Conservation (phyloP, 2,329 filamentous ascomycete genomes). For the Geosmithia morbida region DNA sequence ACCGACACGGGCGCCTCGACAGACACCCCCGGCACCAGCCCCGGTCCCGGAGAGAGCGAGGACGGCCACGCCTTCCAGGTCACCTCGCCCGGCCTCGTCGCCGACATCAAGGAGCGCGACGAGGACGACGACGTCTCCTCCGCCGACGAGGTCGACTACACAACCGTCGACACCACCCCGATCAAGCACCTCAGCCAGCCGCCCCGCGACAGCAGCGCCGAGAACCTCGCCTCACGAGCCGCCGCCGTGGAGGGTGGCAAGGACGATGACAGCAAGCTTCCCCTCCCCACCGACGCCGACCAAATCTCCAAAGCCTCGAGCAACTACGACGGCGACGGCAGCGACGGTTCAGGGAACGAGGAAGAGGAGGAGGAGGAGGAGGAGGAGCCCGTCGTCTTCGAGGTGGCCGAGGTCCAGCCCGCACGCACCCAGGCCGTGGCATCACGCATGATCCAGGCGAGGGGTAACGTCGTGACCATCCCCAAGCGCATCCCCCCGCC, state of each 20-base stretch:
- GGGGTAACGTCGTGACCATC: constrained; percentile 73
- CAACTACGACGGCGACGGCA: constrained; percentile 32
- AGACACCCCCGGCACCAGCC: constrained; percentile 37
- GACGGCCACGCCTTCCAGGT: constrained; percentile 23
- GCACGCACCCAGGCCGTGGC: constrained; percentile 40
- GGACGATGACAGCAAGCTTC: background rate
- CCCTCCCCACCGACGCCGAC: constrained; percentile 6
- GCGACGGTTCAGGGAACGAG: too few relatives aligned
- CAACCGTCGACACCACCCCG: constrained; percentile 39
- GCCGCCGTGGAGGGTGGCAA: background rate
- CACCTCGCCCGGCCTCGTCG: constrained; percentile 11
- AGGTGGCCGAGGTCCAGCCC: constrained; percentile 45
- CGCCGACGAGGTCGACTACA: constrained; percentile 40
- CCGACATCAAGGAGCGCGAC: constrained; percentile 6
- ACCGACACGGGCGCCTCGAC: constrained; percentile 21
- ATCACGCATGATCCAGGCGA: constrained; percentile 53
- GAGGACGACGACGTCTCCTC: constrained; percentile 23
- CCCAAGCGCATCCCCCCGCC: constrained; percentile 66
- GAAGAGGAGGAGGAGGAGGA: constrained; percentile 34
- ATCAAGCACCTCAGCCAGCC: constrained; percentile 27
- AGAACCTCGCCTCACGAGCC: too few relatives aligned
- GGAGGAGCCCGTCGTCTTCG: constrained; percentile 55
- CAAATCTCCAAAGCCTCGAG: constrained; percentile 11
- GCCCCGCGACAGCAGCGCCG: background rate
- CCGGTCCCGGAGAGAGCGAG: constrained; percentile 38